A percentile compares a stretch with the other conserved stretches of the same genome.
phyloP scores from a whole-genome alignment of 805 yeast genomes.

The Ogataea kodamae region DNA sequence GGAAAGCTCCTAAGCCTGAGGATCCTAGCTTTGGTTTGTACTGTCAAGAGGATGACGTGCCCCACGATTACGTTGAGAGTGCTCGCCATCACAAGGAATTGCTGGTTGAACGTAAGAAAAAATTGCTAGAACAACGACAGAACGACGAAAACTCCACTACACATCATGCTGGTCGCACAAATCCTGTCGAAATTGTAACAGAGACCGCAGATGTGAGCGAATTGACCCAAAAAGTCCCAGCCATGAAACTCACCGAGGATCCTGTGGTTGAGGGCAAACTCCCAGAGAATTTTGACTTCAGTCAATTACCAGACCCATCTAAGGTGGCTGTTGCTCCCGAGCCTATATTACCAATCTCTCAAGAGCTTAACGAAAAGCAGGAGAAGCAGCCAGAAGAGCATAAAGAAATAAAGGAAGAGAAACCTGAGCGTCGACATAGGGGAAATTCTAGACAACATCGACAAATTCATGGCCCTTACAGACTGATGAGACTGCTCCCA shows the following conservation, averaged over 20 bases:
- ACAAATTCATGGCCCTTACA: conserved; percentile 77
- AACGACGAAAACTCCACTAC: conserved; percentile 15
- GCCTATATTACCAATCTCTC: conserved; percentile 1
- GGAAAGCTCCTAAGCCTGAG: conserved; percentile 72
- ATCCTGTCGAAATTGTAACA: conserved; percentile 2
- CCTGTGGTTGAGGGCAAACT: conserved; percentile 8
- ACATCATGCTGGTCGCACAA: too few relatives aligned
- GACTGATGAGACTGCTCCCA: conserved; percentile 75
- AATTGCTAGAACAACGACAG: conserved; percentile 33
- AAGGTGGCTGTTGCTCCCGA: conserved; percentile 23
- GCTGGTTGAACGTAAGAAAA: conserved; percentile 55
- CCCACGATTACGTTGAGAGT: conserved; percentile 70
- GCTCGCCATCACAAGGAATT: conserved; percentile 69
- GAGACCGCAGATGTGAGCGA: conserved; percentile 1
- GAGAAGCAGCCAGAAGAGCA: conserved; percentile 1
- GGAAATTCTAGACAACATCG: conserved; percentile 38
- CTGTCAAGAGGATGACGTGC: conserved; percentile 64
- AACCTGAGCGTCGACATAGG: conserved; percentile 35
- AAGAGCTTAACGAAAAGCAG: conserved; percentile 9
- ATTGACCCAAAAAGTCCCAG: conserved; percentile 9
- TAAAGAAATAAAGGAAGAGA: conserved; percentile 7
- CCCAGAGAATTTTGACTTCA: conserved; percentile 34
- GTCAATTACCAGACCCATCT: conserved; percentile 34
- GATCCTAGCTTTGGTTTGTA: conserved; percentile 71
- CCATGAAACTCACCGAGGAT: conserved; percentile 9